Evolutionary conservation across 23 red algal species (phyloP), one percentile per base, ranked within the genome.

Genomic region (Gracilaria gracilis): DNA sequence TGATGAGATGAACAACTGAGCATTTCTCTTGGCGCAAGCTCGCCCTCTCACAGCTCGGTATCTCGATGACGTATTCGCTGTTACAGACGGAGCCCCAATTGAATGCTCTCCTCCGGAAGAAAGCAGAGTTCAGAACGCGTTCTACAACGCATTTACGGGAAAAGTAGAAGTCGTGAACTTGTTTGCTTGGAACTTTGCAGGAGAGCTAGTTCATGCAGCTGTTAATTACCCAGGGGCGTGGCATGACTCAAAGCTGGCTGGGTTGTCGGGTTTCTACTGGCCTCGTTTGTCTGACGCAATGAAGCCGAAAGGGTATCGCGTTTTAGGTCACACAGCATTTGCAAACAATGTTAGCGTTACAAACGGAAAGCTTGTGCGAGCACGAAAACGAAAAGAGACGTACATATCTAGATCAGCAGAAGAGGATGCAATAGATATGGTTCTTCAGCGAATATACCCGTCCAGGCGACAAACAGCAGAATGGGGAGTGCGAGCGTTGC

Each of bases 131-230:
- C 85, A 78, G 39, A 89, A 42, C 13, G 85, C 70, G 33, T 89
- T 74, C 29, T 89, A 39, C 75, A 70, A 89, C 13, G 40, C 0
- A 15, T 62, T 65, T 66, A 61, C 72, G 17, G 46, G 57, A 2
- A 62, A 29, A 31, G 74, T 78, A 13, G 85, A 89, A 49, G 50
- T 89, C 20, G 53, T 70, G 8, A 89, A 89, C 33, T 58, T 89
- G 0, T 80, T 89, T 62, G 72, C 64, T 9, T 89, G 53, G 31
- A 89, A 89, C 67, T 78, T 46, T 11, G 42, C 5, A 7, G 42
- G 42, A 46, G 11, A 46, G 11, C 42, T 46, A 46, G 42, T 46
- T 7, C 38, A 85, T 40, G 57, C 81, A 5, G 81, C 81, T 11
- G 29, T 67, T 50, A 85, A 85, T 33, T 85, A 38, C 29, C 57